Percentiles rank a stretch among this genome's conserved stretches.
phyloP scores from a whole-genome alignment of 1,284 basidiomycete species.

The Moesziomyces sp. region DNA sequence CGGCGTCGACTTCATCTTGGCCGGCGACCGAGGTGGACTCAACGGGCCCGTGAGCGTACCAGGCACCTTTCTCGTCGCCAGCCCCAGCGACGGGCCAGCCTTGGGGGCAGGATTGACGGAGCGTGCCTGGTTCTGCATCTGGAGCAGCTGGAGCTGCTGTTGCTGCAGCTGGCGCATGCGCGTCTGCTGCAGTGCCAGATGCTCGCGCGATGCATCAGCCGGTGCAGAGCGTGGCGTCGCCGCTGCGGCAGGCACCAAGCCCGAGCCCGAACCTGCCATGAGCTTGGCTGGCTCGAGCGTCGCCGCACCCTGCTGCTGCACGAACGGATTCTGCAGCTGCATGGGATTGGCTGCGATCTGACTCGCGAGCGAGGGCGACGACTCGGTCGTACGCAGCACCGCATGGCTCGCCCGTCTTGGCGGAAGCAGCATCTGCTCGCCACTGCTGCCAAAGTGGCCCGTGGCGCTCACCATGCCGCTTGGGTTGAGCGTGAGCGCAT shows the following conservation, averaged over 20 bases:
- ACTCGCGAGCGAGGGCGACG: slow-evolving; percentile 33
- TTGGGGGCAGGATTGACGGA: slow-evolving; percentile 4
- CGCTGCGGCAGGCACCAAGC: slow-evolving; percentile 19
- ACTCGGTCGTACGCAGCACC: slow-evolving; percentile 23
- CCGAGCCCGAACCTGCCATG: slow-evolving; percentile 7
- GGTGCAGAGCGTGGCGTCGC: slow-evolving; percentile 37
- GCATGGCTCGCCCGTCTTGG: slow-evolving; percentile 16
- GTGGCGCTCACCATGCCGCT: slow-evolving; percentile 19
- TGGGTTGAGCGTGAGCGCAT: slow-evolving; percentile 12
- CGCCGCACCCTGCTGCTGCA: slow-evolving; percentile 16
- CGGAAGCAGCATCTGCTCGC: slow-evolving; percentile 27
- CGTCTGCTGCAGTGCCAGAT: slow-evolving; percentile 26
- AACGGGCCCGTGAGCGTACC: slow-evolving; percentile 27
- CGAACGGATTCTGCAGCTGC: slow-evolving; percentile 43
- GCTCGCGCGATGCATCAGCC: slow-evolving; percentile 25
- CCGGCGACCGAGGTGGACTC: slow-evolving; percentile 40
- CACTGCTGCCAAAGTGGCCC: background rate
- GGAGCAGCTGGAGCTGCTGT: slow-evolving; percentile 30
- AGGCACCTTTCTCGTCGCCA: slow-evolving; percentile 29
- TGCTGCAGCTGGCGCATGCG: slow-evolving; percentile 40
- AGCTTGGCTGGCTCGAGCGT: slow-evolving; percentile 35
- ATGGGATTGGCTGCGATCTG: slow-evolving; percentile 50
- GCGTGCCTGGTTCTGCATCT: slow-evolving; percentile 24
- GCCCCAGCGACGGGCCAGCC: slow-evolving; percentile 2
- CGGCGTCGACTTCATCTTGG: slow-evolving; percentile 52